Evolutionary conservation across 345 rosid species (phyloP).

Genomic region (Passiflora organensis): DNA sequence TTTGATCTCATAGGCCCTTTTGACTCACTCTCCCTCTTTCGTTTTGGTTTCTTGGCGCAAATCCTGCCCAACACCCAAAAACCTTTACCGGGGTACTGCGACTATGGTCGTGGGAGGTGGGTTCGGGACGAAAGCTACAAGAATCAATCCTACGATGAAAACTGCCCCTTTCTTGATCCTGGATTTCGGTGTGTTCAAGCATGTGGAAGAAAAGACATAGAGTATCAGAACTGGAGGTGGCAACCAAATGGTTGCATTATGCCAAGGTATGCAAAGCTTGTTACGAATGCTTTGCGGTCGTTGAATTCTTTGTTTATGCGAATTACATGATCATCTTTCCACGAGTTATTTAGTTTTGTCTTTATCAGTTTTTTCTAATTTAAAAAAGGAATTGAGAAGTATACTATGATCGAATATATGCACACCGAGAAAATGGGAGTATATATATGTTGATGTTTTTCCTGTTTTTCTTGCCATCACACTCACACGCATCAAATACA

Average conservation of each 20-base stretch:
- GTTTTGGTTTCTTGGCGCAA: conserved; percentile 10
- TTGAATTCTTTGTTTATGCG: no score
- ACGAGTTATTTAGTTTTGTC: no score
- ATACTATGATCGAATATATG: no score
- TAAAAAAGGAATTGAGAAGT: no score
- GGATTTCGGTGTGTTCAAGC: conserved; percentile 58
- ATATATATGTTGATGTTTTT: no score
- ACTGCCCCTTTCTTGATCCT: conserved; percentile 74
- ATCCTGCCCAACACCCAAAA: background rate
- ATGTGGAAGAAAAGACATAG: conserved; percentile 58
- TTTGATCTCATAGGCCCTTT: conserved; percentile 10
- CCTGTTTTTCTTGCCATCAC: no score
- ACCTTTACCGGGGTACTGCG: conserved; percentile 25
- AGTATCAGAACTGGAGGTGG: conserved; percentile 82
- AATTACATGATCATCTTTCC: no score
- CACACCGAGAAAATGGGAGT: no score
- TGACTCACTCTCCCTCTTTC: background rate
- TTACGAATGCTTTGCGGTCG: no score
- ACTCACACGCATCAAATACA: no score
- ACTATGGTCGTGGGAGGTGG: conserved; percentile 69
- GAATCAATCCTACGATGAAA: conserved; percentile 38
- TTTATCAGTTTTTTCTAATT: no score
- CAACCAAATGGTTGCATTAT: conserved; percentile 71
- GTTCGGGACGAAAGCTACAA: conserved; percentile 35
- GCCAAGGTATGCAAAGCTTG: conserved; percentile 62